Base-by-base conservation (phyloP, 352 stramenopile species). In the Globisporangium parvum region DNA sequence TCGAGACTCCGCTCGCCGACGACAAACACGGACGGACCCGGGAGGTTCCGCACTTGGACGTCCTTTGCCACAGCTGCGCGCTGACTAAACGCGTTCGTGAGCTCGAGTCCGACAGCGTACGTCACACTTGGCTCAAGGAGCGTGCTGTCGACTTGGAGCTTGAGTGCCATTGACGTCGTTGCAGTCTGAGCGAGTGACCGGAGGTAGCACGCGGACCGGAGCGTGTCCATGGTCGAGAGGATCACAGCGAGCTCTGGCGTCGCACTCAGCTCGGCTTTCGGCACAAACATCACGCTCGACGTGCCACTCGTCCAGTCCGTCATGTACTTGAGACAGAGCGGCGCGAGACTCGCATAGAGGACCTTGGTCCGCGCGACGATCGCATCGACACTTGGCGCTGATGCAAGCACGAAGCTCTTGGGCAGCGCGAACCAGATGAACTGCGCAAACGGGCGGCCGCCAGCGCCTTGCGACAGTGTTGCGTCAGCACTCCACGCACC, bases 21-120 rank as follows among this genome's bases (percentile, higher is more conserved):
- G 17, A 83, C 66, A 45, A 73, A 83, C 15, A 88, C 68, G 0
- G 63, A 56, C 0, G 77, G 81, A 15, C 77, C 75, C 20, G 77
- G 67, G 15, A 73, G 48, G 44, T 53, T 79, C 2, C 67, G 62
- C 0, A 88, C 46, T n/a, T 57, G 51, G 3, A 90, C 55, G 8
- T 12, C 42, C 31, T 86, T 80, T 0, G 54, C 50, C 3, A 60
- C 47, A 0, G 60, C 39, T 0, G 61, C 44, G 2, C 63, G 59
- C 48, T 88, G 73, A 12, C 47, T 61, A 20, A 90, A 90, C 11
- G 73, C 75, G 39, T 92, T 92, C 11, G 57, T 66, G 8, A 92
- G 69, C 15, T 69, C 69, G 20, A 90, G 49, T 0, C 77, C 79
- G 6, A 90, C 51, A 1, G 73, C 51, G 53, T 88, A 88, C 2